Conservation (phyloP, 306 rosid genomes). For the Luffa acutangula region DNA sequence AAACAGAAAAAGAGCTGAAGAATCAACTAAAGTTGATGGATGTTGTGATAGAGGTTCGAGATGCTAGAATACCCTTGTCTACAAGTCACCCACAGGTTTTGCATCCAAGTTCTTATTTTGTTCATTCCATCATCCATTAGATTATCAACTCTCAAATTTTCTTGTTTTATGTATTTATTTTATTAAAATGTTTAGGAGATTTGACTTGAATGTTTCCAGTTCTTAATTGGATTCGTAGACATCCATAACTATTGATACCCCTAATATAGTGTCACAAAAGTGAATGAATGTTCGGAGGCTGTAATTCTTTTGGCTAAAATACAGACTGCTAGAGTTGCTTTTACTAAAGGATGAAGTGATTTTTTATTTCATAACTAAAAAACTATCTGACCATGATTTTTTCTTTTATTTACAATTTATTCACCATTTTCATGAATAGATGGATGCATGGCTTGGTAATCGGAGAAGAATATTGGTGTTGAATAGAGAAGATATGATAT, state of each 20-base stretch:
- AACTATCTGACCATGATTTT: background rate
- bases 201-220: background rate
- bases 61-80: constrained; percentile 83
- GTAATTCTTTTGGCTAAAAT: background rate
- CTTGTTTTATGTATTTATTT: background rate
- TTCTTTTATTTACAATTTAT: background rate
- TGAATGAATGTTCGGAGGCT: background rate
- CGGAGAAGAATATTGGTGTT: constrained; percentile 81
- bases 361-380: background rate
- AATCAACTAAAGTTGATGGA: constrained; percentile 82
- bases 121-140: background rate
- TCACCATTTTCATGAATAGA: constrained; percentile 30
- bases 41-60: constrained; percentile 90
- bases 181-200: background rate
- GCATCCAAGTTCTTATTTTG: background rate
- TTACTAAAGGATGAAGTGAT: background rate
- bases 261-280: background rate
- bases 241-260: background rate
- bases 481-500: constrained; percentile 97
- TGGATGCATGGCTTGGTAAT: constrained; percentile 87
- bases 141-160: background rate
- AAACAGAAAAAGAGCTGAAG: constrained; percentile 88
- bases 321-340: background rate
- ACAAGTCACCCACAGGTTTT: constrained; percentile 87
- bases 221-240: background rate